Percentiles rank a stretch among this genome's conserved stretches.
phyloP scores from a whole-genome alignment of 805 yeast genomes.

The Brettanomyces anomalus region DNA sequence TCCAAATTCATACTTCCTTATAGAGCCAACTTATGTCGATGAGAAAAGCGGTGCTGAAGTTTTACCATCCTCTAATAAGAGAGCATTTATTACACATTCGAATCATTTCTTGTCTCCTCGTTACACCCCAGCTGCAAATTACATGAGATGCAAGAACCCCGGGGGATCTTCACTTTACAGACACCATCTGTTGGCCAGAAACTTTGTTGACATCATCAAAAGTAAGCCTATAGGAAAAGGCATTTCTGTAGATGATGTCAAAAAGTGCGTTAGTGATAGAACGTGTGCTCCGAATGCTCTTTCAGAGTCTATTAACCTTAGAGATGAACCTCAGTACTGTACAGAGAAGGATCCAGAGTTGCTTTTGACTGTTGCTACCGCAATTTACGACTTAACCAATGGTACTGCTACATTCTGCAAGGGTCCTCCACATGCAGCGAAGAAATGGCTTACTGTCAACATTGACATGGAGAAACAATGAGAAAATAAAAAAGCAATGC shows the following conservation, averaged over 20 bases:
- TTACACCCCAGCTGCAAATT: slow-evolving; percentile 5
- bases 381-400: slow-evolving; percentile 7
- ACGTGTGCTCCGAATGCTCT: slow-evolving; percentile 6
- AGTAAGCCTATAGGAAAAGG: slow-evolving; percentile 6
- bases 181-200: slow-evolving; percentile 3
- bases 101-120: slow-evolving; percentile 6
- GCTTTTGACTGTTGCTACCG: slow-evolving; percentile 7
- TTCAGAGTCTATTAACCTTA: slow-evolving; percentile 5
- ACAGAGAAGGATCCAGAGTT: slow-evolving; percentile 1
- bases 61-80: slow-evolving; percentile 4
- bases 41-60: slow-evolving; percentile 7
- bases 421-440: slow-evolving; percentile 8
- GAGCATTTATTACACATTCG: slow-evolving; percentile 7
- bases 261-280: slow-evolving; percentile 5
- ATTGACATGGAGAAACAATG: slow-evolving; percentile 5
- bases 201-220: slow-evolving; percentile 5
- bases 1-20: slow-evolving; percentile 6
- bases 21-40: slow-evolving; percentile 6
- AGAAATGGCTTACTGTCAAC: slow-evolving; percentile 4
- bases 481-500: too few relatives aligned
- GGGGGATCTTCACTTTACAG: slow-evolving; percentile 7
- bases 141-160: slow-evolving; percentile 4
- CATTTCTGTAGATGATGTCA: slow-evolving; percentile 4
- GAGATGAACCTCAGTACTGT: slow-evolving; percentile 1
- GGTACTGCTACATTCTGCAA: slow-evolving; percentile 7